Base-by-base conservation (phyloP, 768 basidiomycete species). In the Auricularia sp. region DNA sequence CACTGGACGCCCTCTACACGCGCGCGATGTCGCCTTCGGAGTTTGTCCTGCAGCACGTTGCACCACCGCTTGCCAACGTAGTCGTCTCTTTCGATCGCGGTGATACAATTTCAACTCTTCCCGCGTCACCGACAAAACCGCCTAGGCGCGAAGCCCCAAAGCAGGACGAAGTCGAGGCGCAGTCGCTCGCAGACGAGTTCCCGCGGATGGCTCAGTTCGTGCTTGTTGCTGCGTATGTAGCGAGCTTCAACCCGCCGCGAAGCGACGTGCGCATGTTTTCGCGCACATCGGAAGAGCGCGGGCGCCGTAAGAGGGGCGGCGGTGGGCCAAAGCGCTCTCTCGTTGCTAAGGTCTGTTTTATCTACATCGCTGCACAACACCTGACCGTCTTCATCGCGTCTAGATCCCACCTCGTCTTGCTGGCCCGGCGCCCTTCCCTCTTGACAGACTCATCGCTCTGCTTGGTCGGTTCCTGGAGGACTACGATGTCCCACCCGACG, bases 241-340 rank as follows among this genome's bases (percentile, higher is more conserved):
- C 92, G 4, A 91, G 91, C 51, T 88, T 87, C 51, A 97, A 96
- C 70, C 93, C 93, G 2, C 74, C 86, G 0, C 87, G 85, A 70
- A 86, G 85, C 8, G 93, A 95, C 73, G 42, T 91, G 67, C 79
- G 90, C 43, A 87, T 96, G 83, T 92, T 97, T 74, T 88, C 89
- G 3, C 73, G 93, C 14, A 87, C 85, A 1, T 65, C 83, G 34
- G 86, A 87, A 62, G 89, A 89, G 71, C 83, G 83, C 70, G 78
- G 79, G 67, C 81, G 81, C 73, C 80, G 83, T 67, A 74, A 77
- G 66, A 70, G 68, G 68, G 76, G 72, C 62, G 72, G 74, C 34
- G 76, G 71, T 8, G 72, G 73, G 18, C 79, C 74, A 65, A 75
- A 76, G 8, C 66, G 77, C 59, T 78, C 78, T 0, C 74, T 79